Conservation (phyloP, 345 rosid genomes). For the Iberis pinnata region DNA sequence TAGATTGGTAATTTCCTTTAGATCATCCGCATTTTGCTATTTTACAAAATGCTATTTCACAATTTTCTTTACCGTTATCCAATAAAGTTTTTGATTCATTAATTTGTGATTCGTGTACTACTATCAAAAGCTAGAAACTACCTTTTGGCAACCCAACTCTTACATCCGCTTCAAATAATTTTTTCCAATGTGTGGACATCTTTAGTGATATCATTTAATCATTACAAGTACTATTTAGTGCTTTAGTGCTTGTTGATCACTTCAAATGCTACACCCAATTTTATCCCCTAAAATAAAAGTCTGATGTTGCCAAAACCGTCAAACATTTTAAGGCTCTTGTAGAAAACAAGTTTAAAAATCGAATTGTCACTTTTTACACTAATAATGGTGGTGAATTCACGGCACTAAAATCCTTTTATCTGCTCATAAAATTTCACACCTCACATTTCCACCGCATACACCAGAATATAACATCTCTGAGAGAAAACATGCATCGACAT, state of each 20-base stretch:
- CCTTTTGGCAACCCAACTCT: not conserved
- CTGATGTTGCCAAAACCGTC: not conserved
- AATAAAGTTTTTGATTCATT: not conserved
- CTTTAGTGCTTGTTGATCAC: not conserved
- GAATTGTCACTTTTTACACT: not conserved
- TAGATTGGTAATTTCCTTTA: not conserved
- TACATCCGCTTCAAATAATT: not conserved
- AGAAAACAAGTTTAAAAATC: not conserved
- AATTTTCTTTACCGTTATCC: not conserved
- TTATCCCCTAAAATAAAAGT: not conserved
- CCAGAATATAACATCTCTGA: not conserved
- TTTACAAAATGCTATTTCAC: not conserved
- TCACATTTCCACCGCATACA: not conserved
- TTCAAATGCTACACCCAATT: not conserved
- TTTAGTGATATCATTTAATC: not conserved
- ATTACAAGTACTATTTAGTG: not conserved
- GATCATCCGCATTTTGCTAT: not conserved
- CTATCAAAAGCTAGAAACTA: not conserved
- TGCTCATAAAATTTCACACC: not conserved
- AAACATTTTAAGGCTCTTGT: not conserved
- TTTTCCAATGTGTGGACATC: not conserved
- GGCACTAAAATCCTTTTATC: not conserved
- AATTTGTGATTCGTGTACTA: not conserved
- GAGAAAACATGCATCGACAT: not conserved
- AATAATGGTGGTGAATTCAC: not conserved